Base-by-base conservation (phyloP, 805 yeast species). In the Zygosaccharomyces bisporus region DNA sequence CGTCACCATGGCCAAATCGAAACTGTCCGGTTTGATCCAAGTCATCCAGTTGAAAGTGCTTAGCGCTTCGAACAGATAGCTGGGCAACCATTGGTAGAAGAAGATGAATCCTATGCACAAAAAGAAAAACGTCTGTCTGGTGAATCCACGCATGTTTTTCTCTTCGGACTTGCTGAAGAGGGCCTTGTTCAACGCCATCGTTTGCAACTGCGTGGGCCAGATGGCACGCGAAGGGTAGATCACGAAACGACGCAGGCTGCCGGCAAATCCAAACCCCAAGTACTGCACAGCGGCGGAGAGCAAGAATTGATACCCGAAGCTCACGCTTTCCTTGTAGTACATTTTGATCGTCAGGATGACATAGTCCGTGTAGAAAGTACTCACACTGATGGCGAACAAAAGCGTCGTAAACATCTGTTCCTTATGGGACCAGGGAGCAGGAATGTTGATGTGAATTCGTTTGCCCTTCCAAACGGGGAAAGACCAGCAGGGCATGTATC, bases 261-360 rank as follows among this genome's bases (percentile, higher is more conserved):
- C 82, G 4, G 87, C 86, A 58, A 82, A 73, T 1, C 85, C 81
- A 55, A 79, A 76, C 18, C 88, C 89, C 51, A 82, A 63, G 49
- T 76, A 77, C 56, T 80, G 82, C 1, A 85, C 71, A 2, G 83
- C 71, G 3, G 80, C 50, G 1, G 76, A 64, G 25, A 81, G 66
- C 27, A 79, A 52, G 10, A 80, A 51, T 60, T 79, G 81, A 60
- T 73, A 83, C 1, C 79, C 75, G 60, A 75, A 71, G 12, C 51
- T 44, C 9, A 66, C 64, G 60, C 52, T 41, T 32, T 63, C 55
- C 12, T 56, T 43, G 51, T 66, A 63, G 49, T 57, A 64, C 12
- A 56, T 43, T 50, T 59, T 62, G 46, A 61, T 67, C 4, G 62
- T 58, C 30, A 63, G 43, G 43, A 78, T 63, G 45, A 71, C 71